Base-by-base conservation (phyloP, 495 filamentous ascomycete genomes). In the Penicillium tannophilum region DNA sequence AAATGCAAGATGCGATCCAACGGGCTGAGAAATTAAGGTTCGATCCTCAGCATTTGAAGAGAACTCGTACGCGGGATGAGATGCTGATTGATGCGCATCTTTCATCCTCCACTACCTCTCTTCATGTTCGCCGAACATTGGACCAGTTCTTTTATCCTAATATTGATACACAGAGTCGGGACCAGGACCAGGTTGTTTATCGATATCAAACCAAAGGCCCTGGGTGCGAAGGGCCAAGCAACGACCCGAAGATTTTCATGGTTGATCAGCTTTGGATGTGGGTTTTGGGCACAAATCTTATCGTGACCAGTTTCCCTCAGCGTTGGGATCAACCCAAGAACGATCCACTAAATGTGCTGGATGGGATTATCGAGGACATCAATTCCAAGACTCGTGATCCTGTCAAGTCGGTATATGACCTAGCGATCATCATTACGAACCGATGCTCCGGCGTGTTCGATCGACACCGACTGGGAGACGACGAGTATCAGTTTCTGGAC, bases 211-310 rank as follows among this genome's bases (percentile, higher is more conserved):
- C 73, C 4, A 67, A 72, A 47, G 66, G 63, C 7, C 64, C 67
- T 12, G 68, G 58, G 8, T 59, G 63, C 33, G 70, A 64, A 23
- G 69, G 68, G 17, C 63, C 74, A 12, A 62, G 63, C 1, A 63
- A 74, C n/a, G 84, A 87, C 49, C 79, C 80, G 2, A 90, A 89
- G 61, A 82, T 90, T 10, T 86, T 89, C 64, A 90, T 90, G 87
- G 87, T 90, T 5, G 87, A 90, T 63, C 86, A 90, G 64, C 72
- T 90, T 7, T 90, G 87, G 87, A 81, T 90, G 71, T 90, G 85
- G 85, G 76, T 89, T 20, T 64, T 89, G 8, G 86, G 88, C 2
- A 79, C 82, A 57, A 82, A 86, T 54, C 71, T 88, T 28, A 84
- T 90, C 49, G 77, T 90, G 30, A 89, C 87, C 2, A 78, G 82